Evolutionary conservation across 768 basidiomycete species (phyloP), one percentile per base, ranked within the genome.

Genomic region (Pisolithus albus): DNA sequence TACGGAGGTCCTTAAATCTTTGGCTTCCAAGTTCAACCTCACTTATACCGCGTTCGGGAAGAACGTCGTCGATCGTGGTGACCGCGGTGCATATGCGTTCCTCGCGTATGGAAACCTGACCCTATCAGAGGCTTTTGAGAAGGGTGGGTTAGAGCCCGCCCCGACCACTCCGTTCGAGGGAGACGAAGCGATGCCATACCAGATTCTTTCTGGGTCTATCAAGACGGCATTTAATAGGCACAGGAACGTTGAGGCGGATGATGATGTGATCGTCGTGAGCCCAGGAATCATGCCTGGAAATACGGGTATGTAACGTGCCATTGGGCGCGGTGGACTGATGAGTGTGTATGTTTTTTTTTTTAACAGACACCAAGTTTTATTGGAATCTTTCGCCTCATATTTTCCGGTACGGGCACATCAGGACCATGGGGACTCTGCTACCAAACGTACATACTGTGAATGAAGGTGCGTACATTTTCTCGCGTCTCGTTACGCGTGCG

Each of bases 391-490:
- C 66, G 1, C 55, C 52, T 49, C 84, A 86, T 57, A 88, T 90
- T 55, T 88, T 86, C 76, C 79, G 87, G 16, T 90, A 88, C 52
- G 64, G 61, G 18, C 70, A 69, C 46, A 72, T 65, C 7, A 66
- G 67, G 38, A 59, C 59, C 26, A 61, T 62, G 18, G 60, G 66
- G 26, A 52, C 70, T 24, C 49, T 58, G 1, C 56, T 6, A 23
- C 24, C 13, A n/a, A 24, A 62, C 23, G 67, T 83, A n/a, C 88
- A 88, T 64, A 86, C 86, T 2, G 78, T 88, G 24, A 78, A 88
- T 52, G 88, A 88, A 74, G 74, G 84, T 83, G 59, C 60, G 78
- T 61, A 11, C 10, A 11, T n/a, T n/a, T 49, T 34, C 40, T 32
- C 7, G 13, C 21, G 4, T 23, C 26, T 34, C 16, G 15, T 51